phyloP scores from a whole-genome alignment of 2,329 filamentous ascomycete species.

The Ophioceras dolichostomum region DNA sequence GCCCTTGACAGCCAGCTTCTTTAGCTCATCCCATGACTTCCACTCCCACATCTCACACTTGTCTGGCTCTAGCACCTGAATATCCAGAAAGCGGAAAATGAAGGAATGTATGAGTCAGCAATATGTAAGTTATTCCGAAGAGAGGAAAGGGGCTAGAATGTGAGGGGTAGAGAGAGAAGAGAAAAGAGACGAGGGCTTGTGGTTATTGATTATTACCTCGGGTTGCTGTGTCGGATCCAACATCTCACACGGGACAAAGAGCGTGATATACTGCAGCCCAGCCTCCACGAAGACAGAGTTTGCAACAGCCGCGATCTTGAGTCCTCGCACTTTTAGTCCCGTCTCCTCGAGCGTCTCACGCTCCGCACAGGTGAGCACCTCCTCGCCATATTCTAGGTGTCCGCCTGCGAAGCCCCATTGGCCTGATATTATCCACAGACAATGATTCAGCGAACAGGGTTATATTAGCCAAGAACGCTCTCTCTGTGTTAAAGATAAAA shows the following conservation, averaged over 20 bases:
- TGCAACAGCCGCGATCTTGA: conserved; percentile 46
- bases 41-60: conserved; percentile 41
- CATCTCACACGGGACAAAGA: conserved; percentile 49
- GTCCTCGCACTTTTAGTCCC: conserved; percentile 39
- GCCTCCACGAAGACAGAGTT: conserved; percentile 51
- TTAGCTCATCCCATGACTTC: conserved; percentile 31
- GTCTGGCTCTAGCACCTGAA: conserved; percentile 29
- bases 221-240: conserved; percentile 34
- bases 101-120: conserved; percentile 4
- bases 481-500: background rate
- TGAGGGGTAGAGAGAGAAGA: no score
- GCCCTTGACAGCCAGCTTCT: conserved; percentile 14
- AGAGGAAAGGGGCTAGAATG: conserved; percentile 7
- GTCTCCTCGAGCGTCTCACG: conserved; percentile 64
- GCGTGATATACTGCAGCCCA: conserved; percentile 62
- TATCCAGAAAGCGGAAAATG: no score
- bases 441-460: background rate
- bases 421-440: no score
- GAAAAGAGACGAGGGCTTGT: no score
- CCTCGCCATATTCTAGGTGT: conserved; percentile 60
- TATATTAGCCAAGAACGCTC: background rate
- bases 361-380: conserved; percentile 45
- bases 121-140: background rate
- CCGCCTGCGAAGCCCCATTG: conserved; percentile 58
- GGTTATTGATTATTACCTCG: no score